phyloP scores from a whole-genome alignment of 306 rosid genomes.

The Fagus sylvatica region DNA sequence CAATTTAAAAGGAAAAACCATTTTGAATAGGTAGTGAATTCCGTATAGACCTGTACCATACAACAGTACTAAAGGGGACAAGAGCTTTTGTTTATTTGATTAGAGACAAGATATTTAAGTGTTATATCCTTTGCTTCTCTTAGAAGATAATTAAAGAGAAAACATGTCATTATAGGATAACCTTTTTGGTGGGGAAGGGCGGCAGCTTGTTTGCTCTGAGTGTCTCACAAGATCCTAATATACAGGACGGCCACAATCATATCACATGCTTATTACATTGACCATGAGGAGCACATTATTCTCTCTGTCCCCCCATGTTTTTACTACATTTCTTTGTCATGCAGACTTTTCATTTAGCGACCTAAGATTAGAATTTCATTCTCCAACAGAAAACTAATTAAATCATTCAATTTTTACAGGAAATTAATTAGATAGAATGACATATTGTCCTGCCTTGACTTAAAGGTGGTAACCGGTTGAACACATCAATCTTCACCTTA shows the following conservation, averaged over 20 bases:
- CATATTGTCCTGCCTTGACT: not conserved
- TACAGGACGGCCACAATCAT: not conserved
- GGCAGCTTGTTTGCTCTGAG: no score
- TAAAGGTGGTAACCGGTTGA: not conserved
- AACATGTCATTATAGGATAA: no score
- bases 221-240: not conserved
- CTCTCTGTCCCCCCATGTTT: no score
- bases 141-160: no score
- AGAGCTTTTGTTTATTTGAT: not conserved
- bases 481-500: not conserved
- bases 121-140: no score
- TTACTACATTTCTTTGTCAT: no score
- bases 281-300: no score
- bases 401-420: not conserved
- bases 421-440: not conserved
- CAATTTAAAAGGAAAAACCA: not conserved
- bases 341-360: no score
- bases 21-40: not conserved
- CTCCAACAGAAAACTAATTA: not conserved
- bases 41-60: conserved; percentile 14
- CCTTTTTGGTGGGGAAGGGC: no score
- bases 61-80: not conserved
- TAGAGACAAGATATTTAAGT: not conserved
- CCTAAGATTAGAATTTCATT: not conserved
- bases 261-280: no score